phyloP scores from a whole-genome alignment of 2,329 filamentous ascomycete genomes.

The Penicillium psychrosexuale region DNA sequence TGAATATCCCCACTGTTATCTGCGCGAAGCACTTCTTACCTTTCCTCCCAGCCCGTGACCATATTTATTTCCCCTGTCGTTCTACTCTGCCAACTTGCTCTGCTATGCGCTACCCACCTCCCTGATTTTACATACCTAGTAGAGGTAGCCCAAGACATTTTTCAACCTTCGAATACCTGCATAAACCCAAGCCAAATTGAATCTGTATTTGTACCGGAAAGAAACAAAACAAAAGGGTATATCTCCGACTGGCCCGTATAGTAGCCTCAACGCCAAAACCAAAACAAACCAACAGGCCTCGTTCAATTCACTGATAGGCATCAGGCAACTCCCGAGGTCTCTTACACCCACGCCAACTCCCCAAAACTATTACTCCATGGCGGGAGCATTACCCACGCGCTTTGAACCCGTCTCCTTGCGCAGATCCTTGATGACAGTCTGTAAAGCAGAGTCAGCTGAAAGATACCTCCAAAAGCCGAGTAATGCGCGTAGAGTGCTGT shows the following conservation, averaged over 20 bases:
- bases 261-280: constrained; percentile 13
- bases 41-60: background rate
- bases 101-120: constrained; percentile 1
- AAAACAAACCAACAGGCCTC: background rate
- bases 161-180: background rate
- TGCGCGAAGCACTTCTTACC: background rate
- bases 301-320: background rate
- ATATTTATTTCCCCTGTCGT: background rate
- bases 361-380: constrained; percentile 12
- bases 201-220: constrained; percentile 8
- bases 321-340: background rate
- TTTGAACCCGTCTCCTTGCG: constrained; percentile 39
- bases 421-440: constrained; percentile 49
- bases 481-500: background rate
- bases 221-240: constrained; percentile 17
- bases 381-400: constrained; percentile 23
- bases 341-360: background rate
- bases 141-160: constrained; percentile 4
- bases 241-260: constrained; percentile 9
- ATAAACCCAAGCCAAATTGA: constrained; percentile 6
- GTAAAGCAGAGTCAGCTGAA: constrained; percentile 2
- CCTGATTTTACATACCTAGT: constrained; percentile 10
- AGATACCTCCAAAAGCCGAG: background rate
- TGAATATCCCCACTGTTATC: background rate
- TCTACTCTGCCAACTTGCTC: background rate